phyloP scores from a whole-genome alignment of 2,329 filamentous ascomycete species.

The Alternaria metachromatica region DNA sequence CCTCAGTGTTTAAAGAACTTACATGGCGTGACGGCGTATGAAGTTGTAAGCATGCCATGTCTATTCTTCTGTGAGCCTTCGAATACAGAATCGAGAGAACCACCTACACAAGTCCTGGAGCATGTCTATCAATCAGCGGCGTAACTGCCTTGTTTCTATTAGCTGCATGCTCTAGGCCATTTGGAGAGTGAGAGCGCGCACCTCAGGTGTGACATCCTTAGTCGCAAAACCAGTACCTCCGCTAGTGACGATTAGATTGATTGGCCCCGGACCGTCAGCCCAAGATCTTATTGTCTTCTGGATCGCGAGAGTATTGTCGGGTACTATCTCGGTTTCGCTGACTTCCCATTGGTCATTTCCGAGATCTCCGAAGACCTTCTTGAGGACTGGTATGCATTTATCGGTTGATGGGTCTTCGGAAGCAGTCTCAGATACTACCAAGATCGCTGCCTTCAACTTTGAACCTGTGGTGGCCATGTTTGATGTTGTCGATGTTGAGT shows the following conservation, averaged over 20 bases:
- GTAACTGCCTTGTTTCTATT: conserved; percentile 68
- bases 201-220: conserved; percentile 87
- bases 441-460: conserved; percentile 74
- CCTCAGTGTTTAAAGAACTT: conserved; percentile 49
- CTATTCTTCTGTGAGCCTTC: conserved; percentile 45
- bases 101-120: conserved; percentile 78
- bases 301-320: conserved; percentile 77
- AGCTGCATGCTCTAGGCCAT: background rate
- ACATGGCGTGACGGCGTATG: conserved; percentile 88
- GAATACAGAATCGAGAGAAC: background rate
- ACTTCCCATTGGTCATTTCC: conserved; percentile 76
- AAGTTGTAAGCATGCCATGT: conserved; percentile 92
- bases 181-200: conserved; percentile 44
- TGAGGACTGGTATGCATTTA: conserved; percentile 70
- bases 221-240: conserved; percentile 93
- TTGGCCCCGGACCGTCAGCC: conserved; percentile 67
- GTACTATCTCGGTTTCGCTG: conserved; percentile 73
- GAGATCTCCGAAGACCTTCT: conserved; percentile 71
- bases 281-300: conserved; percentile 74
- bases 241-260: conserved; percentile 84
- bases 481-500: conserved; percentile 19
- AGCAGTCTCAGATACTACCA: conserved; percentile 92
- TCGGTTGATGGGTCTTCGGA: conserved; percentile 80
- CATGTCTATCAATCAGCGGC: conserved; percentile 81
- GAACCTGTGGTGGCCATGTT: conserved; percentile 43